Evolutionary conservation across 495 filamentous ascomycete species (phyloP).

Genomic region (Podospora didyma): DNA sequence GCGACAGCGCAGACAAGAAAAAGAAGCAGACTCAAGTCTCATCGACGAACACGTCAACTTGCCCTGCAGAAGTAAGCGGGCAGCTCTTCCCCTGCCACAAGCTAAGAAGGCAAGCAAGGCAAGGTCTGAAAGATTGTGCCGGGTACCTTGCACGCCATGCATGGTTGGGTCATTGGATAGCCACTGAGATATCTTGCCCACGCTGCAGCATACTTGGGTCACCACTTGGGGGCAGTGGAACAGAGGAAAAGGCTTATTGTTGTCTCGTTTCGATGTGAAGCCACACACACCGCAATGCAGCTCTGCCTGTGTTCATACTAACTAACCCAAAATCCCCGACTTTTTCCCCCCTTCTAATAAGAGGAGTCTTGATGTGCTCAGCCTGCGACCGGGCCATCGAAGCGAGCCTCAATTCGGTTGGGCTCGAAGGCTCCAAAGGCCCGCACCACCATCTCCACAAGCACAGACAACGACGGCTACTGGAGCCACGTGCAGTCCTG

Average conservation of each 20-base stretch:
- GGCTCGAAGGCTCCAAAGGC: slow-evolving; percentile 19
- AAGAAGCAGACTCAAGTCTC: background rate
- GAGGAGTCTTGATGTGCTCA: slow-evolving; percentile 7
- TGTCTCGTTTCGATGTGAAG: background rate
- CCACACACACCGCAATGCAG: slow-evolving; percentile 10
- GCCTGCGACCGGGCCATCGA: slow-evolving; percentile 11
- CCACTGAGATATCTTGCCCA: slow-evolving; percentile 4
- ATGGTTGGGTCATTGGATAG: slow-evolving; percentile 11
- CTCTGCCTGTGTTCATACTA: slow-evolving; percentile 7
- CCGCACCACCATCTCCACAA: slow-evolving; percentile 20
- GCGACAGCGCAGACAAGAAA: slow-evolving; percentile 15
- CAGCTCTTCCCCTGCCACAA: slow-evolving; percentile 6
- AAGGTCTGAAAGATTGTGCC: background rate
- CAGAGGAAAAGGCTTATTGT: slow-evolving; percentile 1
- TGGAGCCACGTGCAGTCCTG: slow-evolving; percentile 33
- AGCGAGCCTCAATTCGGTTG: slow-evolving; percentile 24
- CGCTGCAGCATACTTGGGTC: background rate
- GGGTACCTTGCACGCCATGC: slow-evolving; percentile 15
- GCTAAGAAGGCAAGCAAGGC: background rate
- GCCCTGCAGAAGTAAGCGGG: slow-evolving; percentile 9
- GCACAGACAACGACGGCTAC: slow-evolving; percentile 15
- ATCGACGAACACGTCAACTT: slow-evolving; percentile 23
- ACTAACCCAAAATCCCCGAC: slow-evolving; percentile 12
- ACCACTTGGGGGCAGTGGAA: slow-evolving; percentile 1
- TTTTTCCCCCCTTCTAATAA: slow-evolving; percentile 24